Percentiles rank a stretch among this genome's conserved stretches.
These are phyloP conservation scores for Closterium sp. DNA, from an alignment of 139 green algal genomes.

Conservation along the genomic window DNA sequence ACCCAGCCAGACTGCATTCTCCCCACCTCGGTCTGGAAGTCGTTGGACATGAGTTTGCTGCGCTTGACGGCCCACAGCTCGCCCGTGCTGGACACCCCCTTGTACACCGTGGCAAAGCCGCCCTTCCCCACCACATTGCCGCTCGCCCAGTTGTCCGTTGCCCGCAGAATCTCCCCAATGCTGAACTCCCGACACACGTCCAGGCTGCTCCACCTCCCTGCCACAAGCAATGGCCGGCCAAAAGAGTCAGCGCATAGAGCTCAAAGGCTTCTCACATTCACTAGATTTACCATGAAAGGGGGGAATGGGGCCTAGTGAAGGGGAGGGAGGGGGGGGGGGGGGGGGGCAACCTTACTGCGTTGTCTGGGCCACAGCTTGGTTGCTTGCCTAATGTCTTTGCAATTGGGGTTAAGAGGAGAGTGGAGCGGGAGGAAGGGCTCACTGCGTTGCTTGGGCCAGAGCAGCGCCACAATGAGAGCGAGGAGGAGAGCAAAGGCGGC, in stretches of 20 bases:
- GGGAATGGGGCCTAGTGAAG: too few species aligned
- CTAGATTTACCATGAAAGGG: too few species aligned
- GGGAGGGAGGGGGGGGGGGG: too few species aligned
- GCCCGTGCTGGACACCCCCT: background rate
- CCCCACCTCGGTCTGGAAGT: background rate
- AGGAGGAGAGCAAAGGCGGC: background rate
- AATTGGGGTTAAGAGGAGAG: too few species aligned
- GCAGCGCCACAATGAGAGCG: background rate
- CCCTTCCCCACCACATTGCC: constrained; percentile 19
- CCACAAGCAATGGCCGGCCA: background rate
- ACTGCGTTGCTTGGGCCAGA: background rate
- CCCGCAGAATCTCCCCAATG: constrained; percentile 1
- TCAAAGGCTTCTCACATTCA: too few species aligned
- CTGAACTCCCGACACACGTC: background rate
- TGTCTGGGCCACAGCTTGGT: too few species aligned
- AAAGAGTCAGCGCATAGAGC: too few species aligned
- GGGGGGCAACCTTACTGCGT: too few species aligned
- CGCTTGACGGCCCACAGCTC: constrained; percentile 26
- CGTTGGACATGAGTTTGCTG: background rate
- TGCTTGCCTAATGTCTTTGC: too few species aligned
- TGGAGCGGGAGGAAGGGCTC: too few species aligned
- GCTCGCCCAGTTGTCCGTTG: constrained; percentile 3
- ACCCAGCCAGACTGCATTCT: too few species aligned
- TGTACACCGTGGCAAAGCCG: constrained; percentile 28
- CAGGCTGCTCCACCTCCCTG: background rate